phyloP scores from a whole-genome alignment of 2,329 filamentous ascomycete genomes.

The Xylariales sp. region DNA sequence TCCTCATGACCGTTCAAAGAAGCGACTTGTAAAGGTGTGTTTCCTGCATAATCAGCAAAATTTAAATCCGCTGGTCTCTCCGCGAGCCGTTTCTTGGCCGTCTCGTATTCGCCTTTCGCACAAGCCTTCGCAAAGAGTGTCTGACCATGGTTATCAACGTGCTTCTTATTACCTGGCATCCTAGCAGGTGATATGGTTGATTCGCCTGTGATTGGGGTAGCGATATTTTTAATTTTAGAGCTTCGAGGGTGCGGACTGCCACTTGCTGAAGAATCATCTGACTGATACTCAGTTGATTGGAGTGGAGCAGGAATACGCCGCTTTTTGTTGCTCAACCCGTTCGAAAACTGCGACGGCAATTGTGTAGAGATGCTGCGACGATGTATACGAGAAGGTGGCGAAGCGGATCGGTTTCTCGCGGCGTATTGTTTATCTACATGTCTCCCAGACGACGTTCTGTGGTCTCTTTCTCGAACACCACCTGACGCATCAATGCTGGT shows the following conservation, averaged over 20 bases:
- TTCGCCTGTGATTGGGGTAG: slow-evolving; percentile 67
- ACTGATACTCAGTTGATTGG: slow-evolving; percentile 72
- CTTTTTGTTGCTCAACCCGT: slow-evolving; percentile 70
- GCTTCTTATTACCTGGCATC: slow-evolving; percentile 80
- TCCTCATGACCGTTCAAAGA: slow-evolving; percentile 86
- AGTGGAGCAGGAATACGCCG: slow-evolving; percentile 71
- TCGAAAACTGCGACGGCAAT: slow-evolving; percentile 64
- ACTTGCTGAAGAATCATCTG: slow-evolving; percentile 73
- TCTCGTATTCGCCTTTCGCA: slow-evolving; percentile 83
- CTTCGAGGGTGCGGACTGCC: slow-evolving; percentile 69
- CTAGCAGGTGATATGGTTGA: slow-evolving; percentile 74
- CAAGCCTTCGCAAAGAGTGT: slow-evolving; percentile 92
- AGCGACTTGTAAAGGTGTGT: slow-evolving; percentile 93
- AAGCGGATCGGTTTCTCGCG: slow-evolving; percentile 63
- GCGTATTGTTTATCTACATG: slow-evolving; percentile 47
- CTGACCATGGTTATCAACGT: slow-evolving; percentile 91
- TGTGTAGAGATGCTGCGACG: slow-evolving; percentile 74
- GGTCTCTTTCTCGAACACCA: slow-evolving; percentile 49
- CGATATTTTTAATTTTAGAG: slow-evolving; percentile 67
- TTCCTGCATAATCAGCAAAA: slow-evolving; percentile 92
- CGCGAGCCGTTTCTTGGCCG: slow-evolving; percentile 77
- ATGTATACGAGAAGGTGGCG: slow-evolving; percentile 69
- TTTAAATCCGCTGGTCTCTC: slow-evolving; percentile 91
- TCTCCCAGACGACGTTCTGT: slow-evolving; percentile 51
- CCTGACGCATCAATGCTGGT: slow-evolving; percentile 53